These are phyloP conservation scores for Podaxis sp. DNA, from an alignment of 768 basidiomycete genomes.

Conservation along the genomic window DNA sequence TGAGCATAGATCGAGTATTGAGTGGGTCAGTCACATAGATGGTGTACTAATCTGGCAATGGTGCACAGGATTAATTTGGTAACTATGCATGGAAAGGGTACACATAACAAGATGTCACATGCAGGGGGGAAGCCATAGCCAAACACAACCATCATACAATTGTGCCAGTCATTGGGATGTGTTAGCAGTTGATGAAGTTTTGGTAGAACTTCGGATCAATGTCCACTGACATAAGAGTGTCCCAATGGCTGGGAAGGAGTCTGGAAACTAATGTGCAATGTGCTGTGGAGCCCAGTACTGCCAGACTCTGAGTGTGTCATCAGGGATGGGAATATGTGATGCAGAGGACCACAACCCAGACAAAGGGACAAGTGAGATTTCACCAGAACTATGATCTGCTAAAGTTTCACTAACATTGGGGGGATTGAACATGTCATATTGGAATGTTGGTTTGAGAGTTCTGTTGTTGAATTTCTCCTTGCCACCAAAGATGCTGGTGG, in stretches of 20 bases:
- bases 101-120: too few relatives aligned
- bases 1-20: too few relatives aligned
- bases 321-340: constrained; percentile 30
- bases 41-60: too few relatives aligned
- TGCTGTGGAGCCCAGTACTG: constrained; percentile 23
- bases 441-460: constrained; percentile 30
- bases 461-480: constrained; percentile 35
- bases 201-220: too few relatives aligned
- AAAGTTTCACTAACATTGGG: constrained; percentile 39
- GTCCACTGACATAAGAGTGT: too few relatives aligned
- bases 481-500: constrained; percentile 42
- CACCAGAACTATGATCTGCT: constrained; percentile 32
- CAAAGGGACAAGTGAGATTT: constrained; percentile 25
- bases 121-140: too few relatives aligned
- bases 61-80: too few relatives aligned
- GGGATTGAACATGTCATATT: constrained; percentile 35
- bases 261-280: constrained; percentile 6
- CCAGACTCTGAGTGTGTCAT: constrained; percentile 25
- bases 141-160: too few relatives aligned
- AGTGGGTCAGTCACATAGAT: too few relatives aligned
- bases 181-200: too few relatives aligned
- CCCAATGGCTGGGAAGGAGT: constrained; percentile 44
- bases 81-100: too few relatives aligned
- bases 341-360: constrained; percentile 36
- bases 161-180: too few relatives aligned